phyloP scores from a whole-genome alignment of 176 grass and related monocot species.

The Oryza rufipogon region DNA sequence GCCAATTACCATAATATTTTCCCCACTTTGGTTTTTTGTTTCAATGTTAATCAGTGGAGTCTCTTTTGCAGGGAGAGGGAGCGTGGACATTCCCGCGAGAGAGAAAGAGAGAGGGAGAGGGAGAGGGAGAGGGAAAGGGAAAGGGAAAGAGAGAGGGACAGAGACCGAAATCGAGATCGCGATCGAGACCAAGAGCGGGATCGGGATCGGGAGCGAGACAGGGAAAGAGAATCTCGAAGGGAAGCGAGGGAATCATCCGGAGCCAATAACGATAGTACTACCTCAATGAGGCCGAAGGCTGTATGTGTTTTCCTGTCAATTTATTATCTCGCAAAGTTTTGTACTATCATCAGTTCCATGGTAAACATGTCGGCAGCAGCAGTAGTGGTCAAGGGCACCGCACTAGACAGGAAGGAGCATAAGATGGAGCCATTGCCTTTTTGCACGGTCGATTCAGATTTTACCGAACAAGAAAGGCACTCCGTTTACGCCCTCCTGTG shows the following conservation, averaged over 20 bases:
- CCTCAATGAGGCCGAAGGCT: conserved; percentile 61
- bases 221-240: conserved; percentile 51
- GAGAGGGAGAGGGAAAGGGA: conserved; percentile 10
- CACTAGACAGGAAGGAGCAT: conserved; percentile 27
- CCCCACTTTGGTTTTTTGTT: neutral
- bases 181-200: conserved; percentile 36
- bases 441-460: conserved; percentile 35
- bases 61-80: conserved; percentile 58
- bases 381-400: neutral
- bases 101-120: conserved; percentile 48
- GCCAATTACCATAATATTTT: neutral
- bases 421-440: conserved; percentile 20
- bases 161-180: neutral
- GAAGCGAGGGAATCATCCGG: conserved; percentile 54
- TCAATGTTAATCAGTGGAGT: neutral
- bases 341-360: conserved; percentile 53
- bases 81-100: conserved; percentile 44
- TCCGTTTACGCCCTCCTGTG: conserved; percentile 22
- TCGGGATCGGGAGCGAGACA: conserved; percentile 39
- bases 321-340: conserved; percentile 58
- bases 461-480: conserved; percentile 43
- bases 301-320: conserved; percentile 71
- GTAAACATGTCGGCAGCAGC: conserved; percentile 35
- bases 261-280: conserved; percentile 52
- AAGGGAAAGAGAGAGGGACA: neutral